Base-by-base conservation (phyloP, 2,329 filamentous ascomycete species). In the Claviceps humidiphila region DNA sequence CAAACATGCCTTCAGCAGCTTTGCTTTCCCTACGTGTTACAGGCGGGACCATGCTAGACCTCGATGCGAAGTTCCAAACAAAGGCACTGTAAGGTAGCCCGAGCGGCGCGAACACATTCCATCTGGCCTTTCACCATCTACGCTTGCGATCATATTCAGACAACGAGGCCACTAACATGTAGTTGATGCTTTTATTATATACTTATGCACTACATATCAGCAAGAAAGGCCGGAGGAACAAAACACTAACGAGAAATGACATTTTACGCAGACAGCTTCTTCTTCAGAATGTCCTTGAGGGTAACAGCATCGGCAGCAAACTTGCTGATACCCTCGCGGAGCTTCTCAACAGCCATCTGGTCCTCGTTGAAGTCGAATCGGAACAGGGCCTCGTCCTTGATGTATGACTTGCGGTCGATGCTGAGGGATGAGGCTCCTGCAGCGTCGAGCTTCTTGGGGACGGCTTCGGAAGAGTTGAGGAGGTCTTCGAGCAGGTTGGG, bases 321-420 rank as follows among this genome's bases (percentile, higher is more conserved):
- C 78, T 96, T 96, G 80, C 88, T 94, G 79, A 98, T 98, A 74
- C 93, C 93, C 76, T 98, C 93, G 57, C 90, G 87, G 63, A 98
- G 84, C 86, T 98, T 98, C 85, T 97, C 90, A 60, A 95, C 89
- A 58, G 88, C 93, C 93, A 98, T 98, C 72, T 91, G 86, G 67
- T 98, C 89, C 81, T 98, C 93, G 81, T 98, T 98, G 84, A 98
- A 95, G 74, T 90, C 87, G 78, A 96, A 98, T 71, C 93, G 89
- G 90, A 97, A 98, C 49, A 73, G 66, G 51, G 89, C 65, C 81
- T 98, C 93, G 73, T 93, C 77, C 68, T 85, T 81, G 73, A 98
- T 85, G 81, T 95, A 98, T 54, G 75, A 76, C 78, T 87, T 87
- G 87, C 89, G 95, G 76, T 85, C 74, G 60, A 98, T 80, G 72